phyloP scores from a whole-genome alignment of 2,329 filamentous ascomycete genomes.

The Helotiales sp. region DNA sequence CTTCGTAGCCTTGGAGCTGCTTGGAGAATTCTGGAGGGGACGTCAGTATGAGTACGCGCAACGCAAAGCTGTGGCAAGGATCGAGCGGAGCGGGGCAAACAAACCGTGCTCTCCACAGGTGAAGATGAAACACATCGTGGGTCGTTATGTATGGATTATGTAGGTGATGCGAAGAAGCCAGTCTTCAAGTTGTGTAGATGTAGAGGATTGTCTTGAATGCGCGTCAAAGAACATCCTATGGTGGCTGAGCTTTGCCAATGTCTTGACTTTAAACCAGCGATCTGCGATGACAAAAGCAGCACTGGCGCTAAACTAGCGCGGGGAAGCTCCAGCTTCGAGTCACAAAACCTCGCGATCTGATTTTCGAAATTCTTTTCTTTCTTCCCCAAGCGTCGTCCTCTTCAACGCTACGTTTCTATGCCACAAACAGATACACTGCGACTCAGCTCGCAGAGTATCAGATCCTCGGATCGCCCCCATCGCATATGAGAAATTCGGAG shows the following conservation, averaged over 20 bases:
- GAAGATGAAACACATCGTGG: slow-evolving; percentile 34
- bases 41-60: slow-evolving; percentile 15
- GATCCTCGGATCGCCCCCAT: slow-evolving; percentile 27
- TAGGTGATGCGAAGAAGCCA: not conserved
- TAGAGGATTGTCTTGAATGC: slow-evolving; percentile 14
- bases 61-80: slow-evolving; percentile 2
- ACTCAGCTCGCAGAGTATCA: slow-evolving; percentile 34
- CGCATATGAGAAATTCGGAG: slow-evolving; percentile 99
- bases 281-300: not conserved
- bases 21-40: slow-evolving; percentile 33
- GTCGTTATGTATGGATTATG: not conserved
- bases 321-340: not conserved
- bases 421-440: slow-evolving; percentile 66
- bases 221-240: slow-evolving; percentile 10
- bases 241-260: slow-evolving; percentile 14
- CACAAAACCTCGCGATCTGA: not conserved
- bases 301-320: slow-evolving; percentile 1
- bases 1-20: slow-evolving; percentile 55
- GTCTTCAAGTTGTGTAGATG: not conserved
- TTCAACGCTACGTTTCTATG: slow-evolving; percentile 96
- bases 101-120: slow-evolving; percentile 37
- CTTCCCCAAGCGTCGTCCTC: slow-evolving; percentile 73
- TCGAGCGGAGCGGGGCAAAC: slow-evolving; percentile 10
- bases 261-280: not conserved
- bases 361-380: slow-evolving; percentile 29